Conservation (phyloP, 176 grass and related monocot genomes). For the Alloteropsis semialata region DNA sequence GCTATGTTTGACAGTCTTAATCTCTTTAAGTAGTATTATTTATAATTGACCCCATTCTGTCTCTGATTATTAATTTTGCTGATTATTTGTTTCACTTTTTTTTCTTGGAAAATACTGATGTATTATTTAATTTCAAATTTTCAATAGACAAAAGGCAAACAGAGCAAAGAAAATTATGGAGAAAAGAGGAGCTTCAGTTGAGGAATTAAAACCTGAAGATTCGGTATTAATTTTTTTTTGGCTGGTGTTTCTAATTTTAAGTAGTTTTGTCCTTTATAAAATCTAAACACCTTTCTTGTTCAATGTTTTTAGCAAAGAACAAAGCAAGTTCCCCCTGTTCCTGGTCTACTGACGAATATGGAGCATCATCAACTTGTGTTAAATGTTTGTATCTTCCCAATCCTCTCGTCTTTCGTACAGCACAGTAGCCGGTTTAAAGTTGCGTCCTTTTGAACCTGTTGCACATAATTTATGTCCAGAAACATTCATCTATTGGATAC, state of each 20-base stretch:
- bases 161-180: slow-evolving; percentile 85
- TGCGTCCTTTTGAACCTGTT: too few species aligned
- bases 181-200: slow-evolving; percentile 62
- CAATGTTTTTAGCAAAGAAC: slow-evolving; percentile 43
- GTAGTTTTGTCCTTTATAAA: not conserved
- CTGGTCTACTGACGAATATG: slow-evolving; percentile 54
- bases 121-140: slow-evolving; percentile 3
- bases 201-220: slow-evolving; percentile 62
- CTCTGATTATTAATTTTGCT: not conserved
- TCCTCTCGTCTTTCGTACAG: not conserved
- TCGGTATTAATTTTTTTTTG: slow-evolving; percentile 27
- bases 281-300: not conserved
- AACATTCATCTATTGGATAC: not conserved
- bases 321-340: slow-evolving; percentile 82
- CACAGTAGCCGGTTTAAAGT: not conserved
- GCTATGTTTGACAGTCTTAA: not conserved
- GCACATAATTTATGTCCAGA: not conserved
- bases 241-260: not conserved
- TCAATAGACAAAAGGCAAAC: slow-evolving; percentile 57
- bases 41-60: not conserved
- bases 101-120: not conserved
- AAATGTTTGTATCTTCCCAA: slow-evolving; percentile 49
- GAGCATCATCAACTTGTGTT: slow-evolving; percentile 73
- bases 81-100: not conserved
- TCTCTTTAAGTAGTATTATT: not conserved